A percentile compares a stretch with the other conserved stretches of the same genome.
These are phyloP conservation scores for Clarireedia paspali DNA, from an alignment of 2,329 filamentous ascomycete genomes.

Conservation along the genomic window DNA sequence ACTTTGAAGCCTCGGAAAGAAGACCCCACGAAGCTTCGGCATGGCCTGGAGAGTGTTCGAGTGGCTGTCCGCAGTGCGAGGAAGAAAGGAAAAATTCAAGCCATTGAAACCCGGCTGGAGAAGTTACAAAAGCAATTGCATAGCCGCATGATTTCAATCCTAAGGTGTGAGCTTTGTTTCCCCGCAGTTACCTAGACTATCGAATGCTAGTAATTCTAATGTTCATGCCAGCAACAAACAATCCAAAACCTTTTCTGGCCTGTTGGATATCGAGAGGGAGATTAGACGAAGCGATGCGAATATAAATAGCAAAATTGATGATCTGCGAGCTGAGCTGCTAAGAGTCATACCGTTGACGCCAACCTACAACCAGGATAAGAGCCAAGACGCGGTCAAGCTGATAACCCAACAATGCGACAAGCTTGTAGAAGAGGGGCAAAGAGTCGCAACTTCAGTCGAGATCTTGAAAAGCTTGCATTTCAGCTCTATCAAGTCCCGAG, in stretches of 20 bases:
- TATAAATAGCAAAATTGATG: background rate
- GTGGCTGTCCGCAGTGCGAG: background rate
- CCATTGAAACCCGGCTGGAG: background rate
- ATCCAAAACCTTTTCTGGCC: background rate
- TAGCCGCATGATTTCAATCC: background rate
- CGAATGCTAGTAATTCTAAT: background rate
- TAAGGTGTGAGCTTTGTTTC: background rate
- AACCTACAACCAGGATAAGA: background rate
- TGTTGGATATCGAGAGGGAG: background rate
- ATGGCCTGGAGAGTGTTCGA: background rate
- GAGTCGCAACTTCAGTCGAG: background rate
- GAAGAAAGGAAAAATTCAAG: background rate
- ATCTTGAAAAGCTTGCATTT: background rate
- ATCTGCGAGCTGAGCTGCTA: background rate
- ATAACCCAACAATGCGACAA: background rate
- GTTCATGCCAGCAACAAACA: background rate
- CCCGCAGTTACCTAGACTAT: background rate
- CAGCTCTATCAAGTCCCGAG: background rate
- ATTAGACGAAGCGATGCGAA: background rate
- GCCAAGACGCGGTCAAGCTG: background rate
- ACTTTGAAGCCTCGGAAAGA: background rate
- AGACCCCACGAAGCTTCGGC: too few relatives aligned
- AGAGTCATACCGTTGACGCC: background rate
- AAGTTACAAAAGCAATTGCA: background rate
- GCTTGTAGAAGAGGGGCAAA: background rate